These are phyloP conservation scores for Chenopodium suecicum DNA, from an alignment of 148 eudicot species.

Conservation along the genomic window DNA sequence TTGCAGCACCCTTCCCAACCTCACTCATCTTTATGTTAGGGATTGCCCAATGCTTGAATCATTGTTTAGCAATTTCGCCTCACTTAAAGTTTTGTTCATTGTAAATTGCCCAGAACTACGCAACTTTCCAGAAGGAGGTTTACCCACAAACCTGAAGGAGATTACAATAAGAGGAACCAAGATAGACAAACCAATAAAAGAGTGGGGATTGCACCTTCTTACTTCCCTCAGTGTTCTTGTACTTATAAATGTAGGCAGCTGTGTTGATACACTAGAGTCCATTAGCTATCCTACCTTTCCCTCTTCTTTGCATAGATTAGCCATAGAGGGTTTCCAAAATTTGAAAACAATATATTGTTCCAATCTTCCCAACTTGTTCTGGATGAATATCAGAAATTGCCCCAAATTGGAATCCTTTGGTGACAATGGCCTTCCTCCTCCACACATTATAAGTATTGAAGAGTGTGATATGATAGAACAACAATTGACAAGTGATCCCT, in stretches of 20 bases:
- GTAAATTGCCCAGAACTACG: neutral
- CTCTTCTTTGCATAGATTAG: neutral
- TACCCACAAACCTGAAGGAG: neutral
- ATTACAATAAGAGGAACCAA: neutral
- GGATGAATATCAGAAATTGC: neutral
- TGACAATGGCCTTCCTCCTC: neutral
- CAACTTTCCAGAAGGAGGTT: neutral
- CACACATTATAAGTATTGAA: neutral
- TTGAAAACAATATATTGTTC: conserved; percentile 1
- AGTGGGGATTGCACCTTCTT: conserved; percentile 1
- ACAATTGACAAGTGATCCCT: neutral
- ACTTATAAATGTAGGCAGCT: neutral
- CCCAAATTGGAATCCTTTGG: conserved; percentile 7
- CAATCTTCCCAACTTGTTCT: neutral
- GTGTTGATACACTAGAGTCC: neutral
- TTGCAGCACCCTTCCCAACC: neutral
- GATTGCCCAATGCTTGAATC: too few species aligned
- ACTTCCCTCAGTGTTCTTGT: neutral
- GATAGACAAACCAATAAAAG: neutral
- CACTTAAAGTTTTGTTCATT: neutral
- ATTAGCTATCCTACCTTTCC: neutral
- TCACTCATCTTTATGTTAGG: neutral
- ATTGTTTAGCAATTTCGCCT: neutral
- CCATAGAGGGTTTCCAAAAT: neutral
- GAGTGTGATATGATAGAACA: neutral